phyloP scores from a whole-genome alignment of 2,329 filamentous ascomycete species.

The Ophiocordyceps camponoti-saundersi region DNA sequence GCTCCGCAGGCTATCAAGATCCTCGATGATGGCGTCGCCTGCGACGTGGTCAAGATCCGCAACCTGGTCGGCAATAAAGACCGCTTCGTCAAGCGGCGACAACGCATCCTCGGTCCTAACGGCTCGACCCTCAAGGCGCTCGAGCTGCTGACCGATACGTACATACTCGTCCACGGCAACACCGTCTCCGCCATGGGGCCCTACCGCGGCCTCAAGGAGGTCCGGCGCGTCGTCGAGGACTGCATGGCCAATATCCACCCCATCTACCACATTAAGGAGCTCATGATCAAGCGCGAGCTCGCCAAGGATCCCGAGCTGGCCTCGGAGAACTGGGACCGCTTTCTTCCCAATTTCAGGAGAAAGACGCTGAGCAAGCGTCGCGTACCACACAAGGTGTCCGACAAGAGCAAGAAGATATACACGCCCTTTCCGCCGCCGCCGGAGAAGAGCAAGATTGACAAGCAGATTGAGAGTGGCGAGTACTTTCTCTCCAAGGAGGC shows the following conservation, averaged over 20 bases:
- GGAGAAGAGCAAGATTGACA: conserved; percentile 97
- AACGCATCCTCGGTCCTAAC: conserved; percentile 80
- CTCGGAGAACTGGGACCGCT: conserved; percentile 86
- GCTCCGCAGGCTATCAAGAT: conserved; percentile 90
- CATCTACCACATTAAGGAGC: conserved; percentile 62
- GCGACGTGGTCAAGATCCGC: conserved; percentile 92
- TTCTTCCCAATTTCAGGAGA: conserved; percentile 95
- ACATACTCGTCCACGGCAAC: conserved; percentile 92
- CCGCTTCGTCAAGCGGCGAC: conserved; percentile 83
- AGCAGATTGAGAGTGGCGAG: conserved; percentile 95
- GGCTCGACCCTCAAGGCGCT: conserved; percentile 89
- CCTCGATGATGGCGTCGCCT: conserved; percentile 76
- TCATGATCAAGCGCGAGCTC: conserved; percentile 87
- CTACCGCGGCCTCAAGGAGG: conserved; percentile 85
- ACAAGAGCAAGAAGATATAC: conserved; percentile 89
- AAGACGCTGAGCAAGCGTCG: conserved; percentile 71
- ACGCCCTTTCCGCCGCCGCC: conserved; percentile 93
- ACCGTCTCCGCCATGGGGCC: conserved; percentile 85
- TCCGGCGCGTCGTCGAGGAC: conserved; percentile 77
- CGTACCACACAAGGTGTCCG: conserved; percentile 68
- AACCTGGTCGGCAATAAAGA: conserved; percentile 87
- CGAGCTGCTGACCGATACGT: conserved; percentile 78
- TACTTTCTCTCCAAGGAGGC: conserved; percentile 90
- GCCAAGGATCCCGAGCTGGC: conserved; percentile 77
- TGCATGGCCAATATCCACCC: conserved; percentile 96